A percentile compares a stretch with the other conserved stretches of the same genome.
Evolutionary conservation across 768 basidiomycete species (phyloP).

Genomic region (Boletus tylopilopsis): DNA sequence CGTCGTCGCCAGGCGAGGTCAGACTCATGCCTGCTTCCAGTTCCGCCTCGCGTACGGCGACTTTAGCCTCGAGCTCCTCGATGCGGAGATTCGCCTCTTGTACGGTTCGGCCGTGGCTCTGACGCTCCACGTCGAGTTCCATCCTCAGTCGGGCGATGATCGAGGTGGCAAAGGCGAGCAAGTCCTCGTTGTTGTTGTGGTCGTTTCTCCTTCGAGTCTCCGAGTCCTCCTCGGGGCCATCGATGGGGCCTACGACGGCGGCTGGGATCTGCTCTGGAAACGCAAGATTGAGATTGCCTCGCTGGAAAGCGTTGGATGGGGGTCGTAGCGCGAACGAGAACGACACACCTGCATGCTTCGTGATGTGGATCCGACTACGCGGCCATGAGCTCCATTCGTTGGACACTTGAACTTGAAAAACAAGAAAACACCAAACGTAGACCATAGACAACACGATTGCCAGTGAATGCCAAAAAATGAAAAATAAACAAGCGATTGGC

Average conservation of each 20-base stretch:
- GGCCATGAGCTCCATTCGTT: conserved; percentile 47
- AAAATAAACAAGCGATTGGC: background rate
- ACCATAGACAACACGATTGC: no score
- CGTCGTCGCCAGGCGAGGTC: conserved; percentile 5
- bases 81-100: conserved; percentile 40
- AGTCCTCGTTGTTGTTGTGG: conserved; percentile 24
- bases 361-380: conserved; percentile 39
- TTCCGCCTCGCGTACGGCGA: conserved; percentile 56
- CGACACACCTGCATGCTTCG: conserved; percentile 42
- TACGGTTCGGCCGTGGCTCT: conserved; percentile 38
- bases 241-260: background rate
- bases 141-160: conserved; percentile 41
- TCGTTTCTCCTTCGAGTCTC: background rate
- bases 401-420: conserved; percentile 39
- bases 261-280: conserved; percentile 25
- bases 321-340: conserved; percentile 2
- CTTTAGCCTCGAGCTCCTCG: conserved; percentile 45
- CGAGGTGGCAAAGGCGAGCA: conserved; percentile 40
- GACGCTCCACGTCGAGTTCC: conserved; percentile 44
- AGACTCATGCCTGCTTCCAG: conserved; percentile 38
- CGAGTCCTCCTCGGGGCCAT: background rate
- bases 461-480: conserved; percentile 1
- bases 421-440: background rate
- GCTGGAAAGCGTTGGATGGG: conserved; percentile 12
- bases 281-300: conserved; percentile 18